phyloP scores from a whole-genome alignment of 805 yeast genomes.

The Metschnikowia lochheadii region DNA sequence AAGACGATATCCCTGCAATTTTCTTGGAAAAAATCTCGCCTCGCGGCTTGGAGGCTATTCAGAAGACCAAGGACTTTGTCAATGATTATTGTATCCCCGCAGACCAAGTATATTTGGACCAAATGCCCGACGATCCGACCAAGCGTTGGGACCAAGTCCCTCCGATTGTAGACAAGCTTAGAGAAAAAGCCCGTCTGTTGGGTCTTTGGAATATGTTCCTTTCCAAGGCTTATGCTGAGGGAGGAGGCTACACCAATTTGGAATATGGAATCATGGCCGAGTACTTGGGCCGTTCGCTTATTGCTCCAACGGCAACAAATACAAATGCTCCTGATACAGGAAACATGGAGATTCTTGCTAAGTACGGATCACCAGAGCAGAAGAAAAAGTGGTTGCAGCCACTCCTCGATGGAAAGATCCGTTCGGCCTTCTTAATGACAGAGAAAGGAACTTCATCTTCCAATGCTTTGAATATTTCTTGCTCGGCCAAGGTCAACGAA shows the following conservation, averaged over 20 bases:
- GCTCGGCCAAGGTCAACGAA: conserved; percentile 35
- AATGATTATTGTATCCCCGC: conserved; percentile 56
- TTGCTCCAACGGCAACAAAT: conserved; percentile 59
- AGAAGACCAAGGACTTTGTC: conserved; percentile 46
- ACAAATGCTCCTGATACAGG: conserved; percentile 65
- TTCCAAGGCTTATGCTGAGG: conserved; percentile 44
- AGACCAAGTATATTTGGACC: conserved; percentile 41
- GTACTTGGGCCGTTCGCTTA: conserved; percentile 50
- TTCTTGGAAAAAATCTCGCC: conserved; percentile 35
- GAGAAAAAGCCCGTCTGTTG: conserved; percentile 45
- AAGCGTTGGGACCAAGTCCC: conserved; percentile 48
- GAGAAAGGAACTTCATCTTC: conserved; percentile 59
- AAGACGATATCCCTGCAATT: conserved; percentile 39
- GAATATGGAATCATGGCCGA: conserved; percentile 66
- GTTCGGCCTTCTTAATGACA: conserved; percentile 64
- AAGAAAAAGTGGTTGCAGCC: conserved; percentile 49
- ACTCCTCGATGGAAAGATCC: conserved; percentile 48
- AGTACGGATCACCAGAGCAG: conserved; percentile 36
- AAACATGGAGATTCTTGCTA: conserved; percentile 50
- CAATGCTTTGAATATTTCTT: conserved; percentile 56
- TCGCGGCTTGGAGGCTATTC: conserved; percentile 35
- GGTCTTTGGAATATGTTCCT: conserved; percentile 63
- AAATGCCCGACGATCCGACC: conserved; percentile 36
- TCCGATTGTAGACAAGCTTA: conserved; percentile 46
- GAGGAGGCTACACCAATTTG: conserved; percentile 56